Evolutionary conservation across 2,329 filamentous ascomycete genomes (phyloP), one percentile per base, ranked within the genome.

Genomic region (Clonostachys rosea): DNA sequence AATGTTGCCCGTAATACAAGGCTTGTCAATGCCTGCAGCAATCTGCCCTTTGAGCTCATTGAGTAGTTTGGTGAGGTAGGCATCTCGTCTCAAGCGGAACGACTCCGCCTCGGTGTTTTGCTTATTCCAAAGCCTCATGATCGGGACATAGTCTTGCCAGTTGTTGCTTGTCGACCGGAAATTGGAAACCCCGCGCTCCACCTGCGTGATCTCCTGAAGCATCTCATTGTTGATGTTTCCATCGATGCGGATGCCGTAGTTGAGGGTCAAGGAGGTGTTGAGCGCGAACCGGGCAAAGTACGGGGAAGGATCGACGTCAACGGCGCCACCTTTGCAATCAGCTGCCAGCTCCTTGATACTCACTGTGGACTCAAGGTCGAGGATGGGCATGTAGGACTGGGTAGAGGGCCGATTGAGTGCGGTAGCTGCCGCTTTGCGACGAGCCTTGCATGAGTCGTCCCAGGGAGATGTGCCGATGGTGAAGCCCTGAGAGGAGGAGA

Each of bases 401-500:
- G 88, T 80, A 0, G 87, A 83, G 0, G 87, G 87, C 1, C 85
- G 78, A 61, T 91, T 91, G 18, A 92, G 74, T 0, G 89, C 87
- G 5, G 87, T 90, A 5, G 86, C 87, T 2, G 87, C 88, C 0
- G 86, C 87, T 69, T 90, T 91, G 52, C 89, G 80, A 10, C 87
- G 78, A 20, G 76, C 73, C 64, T 91, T 92, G 67, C 86, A 89
- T 3, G 83, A 89, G 44, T 90, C 87, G 51, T 91, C 87, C 85
- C 88, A 94, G 0, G 89, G 88, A 0, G 87, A 91, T 0, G 88
- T 90, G 2, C 89, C 89, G 50, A 94, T 90, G 0, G 88, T 92
- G 64, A 90, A 87, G 6, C 87, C 87, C 55, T 90, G 85, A 0
- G 85, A 88, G 34, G 76, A 81, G 2, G 87, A 90, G 4, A 91